Base-by-base conservation (phyloP, 148 eudicot species). In the Silene latifolia region DNA sequence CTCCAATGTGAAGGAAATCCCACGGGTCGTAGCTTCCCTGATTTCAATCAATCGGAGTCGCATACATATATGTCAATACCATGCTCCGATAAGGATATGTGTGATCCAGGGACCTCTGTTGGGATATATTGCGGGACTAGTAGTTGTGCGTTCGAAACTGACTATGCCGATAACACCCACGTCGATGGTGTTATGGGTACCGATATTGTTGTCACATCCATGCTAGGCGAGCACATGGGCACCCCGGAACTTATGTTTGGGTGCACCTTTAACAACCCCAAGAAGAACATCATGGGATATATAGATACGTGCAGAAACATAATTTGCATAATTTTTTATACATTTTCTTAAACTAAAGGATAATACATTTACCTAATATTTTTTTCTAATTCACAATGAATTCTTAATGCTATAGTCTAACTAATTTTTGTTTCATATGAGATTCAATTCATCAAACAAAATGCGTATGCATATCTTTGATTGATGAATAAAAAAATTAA, bases 231-330 rank as follows among this genome's bases (percentile, higher is more conserved):
- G 7, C 14, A 2, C n/a, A 14, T 29, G n/a, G 19, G 7, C 17
- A 14, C 57, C 18, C 32, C 63, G 44, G 63, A 71, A 17, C 63
- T 71, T 25, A 56, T 53, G 74, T 71, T 71, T 27, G 74, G 74
- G n/a, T 71, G 74, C 17, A 71, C 42, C 63, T 10, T 13, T 11
- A 29, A 56, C 20, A 29, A 71, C 15, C 23, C 58, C n/a, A 24
- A 20, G 47, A 65, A 17, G 19, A 32, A 56, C 48, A 29, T 10
- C 23, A 71, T 71, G 23, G 74, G 74, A 24, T 17, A 56, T 8
- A 71, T 71, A 71, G 74, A 63, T 71, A 12, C 73, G 73, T 24
- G 10, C 32, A 29, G 32, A 29, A 29, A 29, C 32, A 29, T 29
- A 29, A 29, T 1, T 29, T 29, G 32, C 32, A 29, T n/a, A n/a